Evolutionary conservation across 2,329 filamentous ascomycete genomes (phyloP), one percentile per base, ranked within the genome.

Genomic region (Colletotrichum sansevieriae): DNA sequence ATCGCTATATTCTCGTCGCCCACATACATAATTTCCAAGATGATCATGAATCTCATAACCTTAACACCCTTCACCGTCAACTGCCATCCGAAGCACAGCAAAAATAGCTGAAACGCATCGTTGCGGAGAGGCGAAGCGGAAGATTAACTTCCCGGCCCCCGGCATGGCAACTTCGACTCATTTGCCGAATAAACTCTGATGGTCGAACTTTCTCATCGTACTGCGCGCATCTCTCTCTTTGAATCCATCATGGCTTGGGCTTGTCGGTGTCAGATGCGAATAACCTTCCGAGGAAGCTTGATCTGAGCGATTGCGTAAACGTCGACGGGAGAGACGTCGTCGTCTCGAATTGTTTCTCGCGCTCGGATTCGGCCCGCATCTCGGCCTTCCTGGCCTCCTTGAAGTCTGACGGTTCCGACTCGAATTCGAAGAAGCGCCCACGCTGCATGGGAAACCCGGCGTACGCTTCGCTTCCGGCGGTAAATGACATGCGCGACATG

Each of bases 381-480:
- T 73, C 37, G 12, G 67, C 62, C 22, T 71, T 63, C 15, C 65
- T 57, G 8, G 61, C 55, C n/a, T 57, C 65, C 49, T 67, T 70
- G n/a, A 57, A 35, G 11, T 67, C 64, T 57, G 54, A 65, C 46
- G 65, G 58, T 15, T 58, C 57, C 9, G 67, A 56, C 20, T 57
- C 29, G 4, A 70, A 63, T 12, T 54, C 63, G 13, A 63, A 51
- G 11, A 52, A 35, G n/a, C 63, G 51, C 25, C 67, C 56, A 3
- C 63, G 51, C 15, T 58, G 49, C 4, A 20, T n/a, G 3, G 63
- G 67, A 43, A 63, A 57, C n/a, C 51, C 57, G 11, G 57, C 57
- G 3, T 35, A 52, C 3, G 63, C 63, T 37, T 70, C 67, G 9
- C 13, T 63, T 2, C 63, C 67, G 33, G 63, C 56, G 12, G 63